These are phyloP conservation scores for Gyromitra esculenta DNA, from an alignment of 2,329 filamentous ascomycete species.

Conservation along the genomic window DNA sequence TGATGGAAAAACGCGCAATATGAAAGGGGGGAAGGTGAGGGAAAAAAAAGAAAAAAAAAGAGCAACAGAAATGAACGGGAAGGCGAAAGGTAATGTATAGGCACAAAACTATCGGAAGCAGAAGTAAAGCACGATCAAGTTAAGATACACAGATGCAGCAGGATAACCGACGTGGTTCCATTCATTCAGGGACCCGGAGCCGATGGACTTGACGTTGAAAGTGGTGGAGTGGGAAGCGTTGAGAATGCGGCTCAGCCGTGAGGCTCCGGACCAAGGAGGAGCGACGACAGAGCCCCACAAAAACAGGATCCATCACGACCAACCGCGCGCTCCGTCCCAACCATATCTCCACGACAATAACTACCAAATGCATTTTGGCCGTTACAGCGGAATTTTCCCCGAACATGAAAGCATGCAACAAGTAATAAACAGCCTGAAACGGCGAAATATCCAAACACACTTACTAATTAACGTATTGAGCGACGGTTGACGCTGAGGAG, in stretches of 20 bases:
- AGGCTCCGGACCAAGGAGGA: constrained; percentile 51
- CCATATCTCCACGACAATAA: constrained; percentile 50
- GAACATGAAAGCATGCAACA: constrained; percentile 38
- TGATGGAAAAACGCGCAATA: constrained; percentile 28
- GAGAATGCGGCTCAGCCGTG: constrained; percentile 50
- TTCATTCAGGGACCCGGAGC: constrained; percentile 45
- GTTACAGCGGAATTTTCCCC: constrained; percentile 15
- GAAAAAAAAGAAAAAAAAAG: constrained; percentile 35
- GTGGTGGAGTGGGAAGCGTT: constrained; percentile 37
- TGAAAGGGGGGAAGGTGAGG: constrained; percentile 37
- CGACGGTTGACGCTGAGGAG: constrained; percentile 44
- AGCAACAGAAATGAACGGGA: constrained; percentile 24
- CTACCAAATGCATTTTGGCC: constrained; percentile 41
- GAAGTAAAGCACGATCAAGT: constrained; percentile 42
- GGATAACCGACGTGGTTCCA: constrained; percentile 54
- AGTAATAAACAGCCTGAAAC: constrained; percentile 40
- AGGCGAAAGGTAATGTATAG: constrained; percentile 18
- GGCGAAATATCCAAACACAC: constrained; percentile 40
- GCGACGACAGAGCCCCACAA: constrained; percentile 51
- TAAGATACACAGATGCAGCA: constrained; percentile 52
- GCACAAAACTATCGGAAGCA: constrained; percentile 39
- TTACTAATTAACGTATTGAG: constrained; percentile 51
- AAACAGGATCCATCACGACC: constrained; percentile 28
- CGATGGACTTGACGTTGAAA: constrained; percentile 43
- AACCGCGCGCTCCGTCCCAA: constrained; percentile 44